Percentiles rank a stretch among this genome's conserved stretches.
Evolutionary conservation across 495 filamentous ascomycete genomes (phyloP).

Genomic region (Aspergillus mulundensis): DNA sequence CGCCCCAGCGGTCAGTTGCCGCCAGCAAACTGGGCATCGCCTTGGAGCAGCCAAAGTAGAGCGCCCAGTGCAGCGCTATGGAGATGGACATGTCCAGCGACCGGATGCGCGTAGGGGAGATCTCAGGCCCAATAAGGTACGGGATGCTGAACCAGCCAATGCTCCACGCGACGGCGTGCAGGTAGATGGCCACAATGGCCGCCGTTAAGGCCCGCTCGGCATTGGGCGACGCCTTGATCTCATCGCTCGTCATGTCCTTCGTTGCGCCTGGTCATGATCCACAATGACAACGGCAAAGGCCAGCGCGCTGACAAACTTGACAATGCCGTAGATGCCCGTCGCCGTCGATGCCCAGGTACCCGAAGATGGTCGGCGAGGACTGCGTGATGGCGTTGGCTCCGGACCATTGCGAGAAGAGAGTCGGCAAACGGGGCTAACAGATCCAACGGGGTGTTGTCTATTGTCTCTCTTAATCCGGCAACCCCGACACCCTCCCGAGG

Average conservation of each 20-base stretch:
- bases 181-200: constrained; percentile 53
- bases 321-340: constrained; percentile 39
- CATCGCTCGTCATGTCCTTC: constrained; percentile 8
- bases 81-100: constrained; percentile 24
- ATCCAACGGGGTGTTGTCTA: constrained; percentile 28
- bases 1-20: constrained; percentile 1
- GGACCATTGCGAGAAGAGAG: constrained; percentile 27
- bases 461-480: constrained; percentile 16
- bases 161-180: constrained; percentile 58
- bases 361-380: constrained; percentile 27
- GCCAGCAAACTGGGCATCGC: neutral
- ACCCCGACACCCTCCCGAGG: constrained; percentile 23
- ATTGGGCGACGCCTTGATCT: constrained; percentile 14
- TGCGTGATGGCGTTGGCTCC: constrained; percentile 28
- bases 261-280: constrained; percentile 16
- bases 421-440: constrained; percentile 27
- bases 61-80: constrained; percentile 53
- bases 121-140: constrained; percentile 62
- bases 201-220: constrained; percentile 33
- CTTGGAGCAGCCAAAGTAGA: constrained; percentile 56
- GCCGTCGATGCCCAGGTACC: constrained; percentile 32
- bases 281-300: constrained; percentile 60
- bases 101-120: constrained; percentile 51
- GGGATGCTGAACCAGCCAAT: constrained; percentile 63
- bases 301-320: constrained; percentile 47